These are phyloP conservation scores for Cyberlindnera meyerae DNA, from an alignment of 805 yeast species.

Conservation along the genomic window DNA sequence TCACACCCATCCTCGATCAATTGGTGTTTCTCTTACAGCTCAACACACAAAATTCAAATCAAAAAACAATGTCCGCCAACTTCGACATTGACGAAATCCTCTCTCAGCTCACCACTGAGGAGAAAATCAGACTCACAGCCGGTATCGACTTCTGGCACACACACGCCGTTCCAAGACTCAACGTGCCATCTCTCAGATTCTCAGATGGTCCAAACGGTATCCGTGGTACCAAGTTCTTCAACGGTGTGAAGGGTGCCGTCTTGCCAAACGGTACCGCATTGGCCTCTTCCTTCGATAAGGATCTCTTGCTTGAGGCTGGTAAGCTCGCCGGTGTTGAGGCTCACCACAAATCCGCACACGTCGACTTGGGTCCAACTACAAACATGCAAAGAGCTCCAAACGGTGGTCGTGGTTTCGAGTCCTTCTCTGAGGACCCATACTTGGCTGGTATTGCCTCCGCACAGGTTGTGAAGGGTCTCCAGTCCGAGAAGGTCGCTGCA, in stretches of 20 bases:
- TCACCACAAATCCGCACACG: slow-evolving; percentile 46
- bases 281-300: slow-evolving; percentile 52
- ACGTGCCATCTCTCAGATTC: slow-evolving; percentile 41
- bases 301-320: slow-evolving; percentile 44
- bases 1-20: slow-evolving; percentile 1
- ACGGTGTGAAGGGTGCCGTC: slow-evolving; percentile 49
- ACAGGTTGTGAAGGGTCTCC: slow-evolving; percentile 48
- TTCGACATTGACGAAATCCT: slow-evolving; percentile 18
- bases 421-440: slow-evolving; percentile 57
- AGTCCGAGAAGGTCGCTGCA: slow-evolving; percentile 44
- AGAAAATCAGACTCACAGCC: slow-evolving; percentile 13
- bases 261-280: slow-evolving; percentile 54
- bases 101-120: slow-evolving; percentile 11
- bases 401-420: slow-evolving; percentile 62
- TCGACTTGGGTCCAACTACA: slow-evolving; percentile 43
- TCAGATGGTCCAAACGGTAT: slow-evolving; percentile 63
- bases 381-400: slow-evolving; percentile 53
- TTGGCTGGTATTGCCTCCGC: slow-evolving; percentile 43
- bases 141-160: slow-evolving; percentile 50
- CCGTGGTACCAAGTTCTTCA: slow-evolving; percentile 52
- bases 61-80: slow-evolving; percentile 5
- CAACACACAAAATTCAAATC: neutral
- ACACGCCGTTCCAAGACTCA: slow-evolving; percentile 25
- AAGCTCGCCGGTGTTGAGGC: slow-evolving; percentile 50
- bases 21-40: neutral